Evolutionary conservation across 179 eudicot genomes (phyloP).

Genomic region (Amaranthus tricolor): DNA sequence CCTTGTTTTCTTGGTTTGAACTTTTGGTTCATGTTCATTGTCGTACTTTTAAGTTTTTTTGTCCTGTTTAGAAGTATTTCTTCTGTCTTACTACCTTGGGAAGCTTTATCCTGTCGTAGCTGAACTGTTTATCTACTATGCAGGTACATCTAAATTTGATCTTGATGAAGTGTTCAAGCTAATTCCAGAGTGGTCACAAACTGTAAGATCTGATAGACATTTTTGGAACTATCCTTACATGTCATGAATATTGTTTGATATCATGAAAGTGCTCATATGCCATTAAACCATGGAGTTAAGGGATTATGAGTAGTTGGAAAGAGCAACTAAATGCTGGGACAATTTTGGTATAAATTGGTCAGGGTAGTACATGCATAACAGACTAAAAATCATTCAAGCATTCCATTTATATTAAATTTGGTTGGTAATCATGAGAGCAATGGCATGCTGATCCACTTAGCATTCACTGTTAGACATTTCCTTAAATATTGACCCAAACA

Average conservation of each 20-base stretch:
- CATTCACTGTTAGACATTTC: too few species aligned
- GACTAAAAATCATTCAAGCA: not conserved
- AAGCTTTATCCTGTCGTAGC: not conserved
- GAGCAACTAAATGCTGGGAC: not conserved
- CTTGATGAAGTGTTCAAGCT: slow-evolving; percentile 50
- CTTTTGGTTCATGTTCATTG: not conserved
- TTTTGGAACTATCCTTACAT: not conserved
- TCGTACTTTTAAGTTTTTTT: not conserved
- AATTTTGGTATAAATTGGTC: not conserved
- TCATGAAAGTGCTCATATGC: not conserved
- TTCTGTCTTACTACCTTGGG: not conserved
- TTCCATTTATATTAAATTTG: not conserved
- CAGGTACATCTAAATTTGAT: slow-evolving; percentile 40
- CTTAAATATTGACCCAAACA: too few species aligned
- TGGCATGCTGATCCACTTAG: too few species aligned
- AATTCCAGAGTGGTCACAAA: slow-evolving; percentile 59
- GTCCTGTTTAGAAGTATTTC: not conserved
- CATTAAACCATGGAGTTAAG: not conserved
- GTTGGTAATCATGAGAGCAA: too few species aligned
- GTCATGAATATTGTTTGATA: not conserved
- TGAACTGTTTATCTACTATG: slow-evolving; percentile 13
- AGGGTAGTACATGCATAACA: not conserved
- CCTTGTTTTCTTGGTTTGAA: not conserved
- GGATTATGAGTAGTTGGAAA: not conserved
- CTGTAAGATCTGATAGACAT: slow-evolving; percentile 34